Base-by-base conservation (phyloP, 805 yeast species). In the Starmerella geochares region DNA sequence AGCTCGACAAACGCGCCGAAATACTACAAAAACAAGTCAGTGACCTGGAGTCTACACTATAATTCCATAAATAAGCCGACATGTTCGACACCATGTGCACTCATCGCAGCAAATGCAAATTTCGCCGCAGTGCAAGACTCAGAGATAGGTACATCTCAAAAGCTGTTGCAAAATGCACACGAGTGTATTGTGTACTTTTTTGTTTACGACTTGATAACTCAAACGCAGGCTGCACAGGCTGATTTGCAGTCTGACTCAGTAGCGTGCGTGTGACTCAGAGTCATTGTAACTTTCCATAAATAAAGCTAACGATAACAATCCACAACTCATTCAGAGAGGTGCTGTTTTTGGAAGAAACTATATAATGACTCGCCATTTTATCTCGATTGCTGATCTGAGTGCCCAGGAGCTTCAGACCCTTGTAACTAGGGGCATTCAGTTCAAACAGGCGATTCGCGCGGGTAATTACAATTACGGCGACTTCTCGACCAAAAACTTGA, bases 371-470 rank as follows among this genome's bases (percentile, higher is more conserved):
- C 60, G 63, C 10, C 96, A 90, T 65, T 72, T 92, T 62, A 75
- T 85, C 20, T 83, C 86, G 24, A 92, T 87, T 59, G 77, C 83
- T 21, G 94, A 87, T 60, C 73, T 92, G 50, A 65, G 84, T 7
- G 75, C 81, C 47, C 67, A 73, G 20, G 98, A 92, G 66, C 79
- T 92, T 53, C 65, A 72, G 28, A 69, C 77, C 7, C 73, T 92
- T 47, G 88, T 92, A 6, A 67, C 73, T 50, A 80, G 86, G 62
- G 96, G 96, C 2, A 73, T 74, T 46, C 57, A 71, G 49, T 85
- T 76, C 68, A 90, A 92, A 64, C 56, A 67, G 4, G 54, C 54
- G 5, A 54, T 60, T 25, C 51, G 64, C 10, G 33, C 52, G 10
- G 62, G 62, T 3, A 49, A 59, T 43, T 78, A 83, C 64, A 79